A percentile compares a stretch with the other conserved stretches of the same genome.
phyloP scores from a whole-genome alignment of 1,139 yeast species.

The Hemisphaericaspora lyxosophila region DNA sequence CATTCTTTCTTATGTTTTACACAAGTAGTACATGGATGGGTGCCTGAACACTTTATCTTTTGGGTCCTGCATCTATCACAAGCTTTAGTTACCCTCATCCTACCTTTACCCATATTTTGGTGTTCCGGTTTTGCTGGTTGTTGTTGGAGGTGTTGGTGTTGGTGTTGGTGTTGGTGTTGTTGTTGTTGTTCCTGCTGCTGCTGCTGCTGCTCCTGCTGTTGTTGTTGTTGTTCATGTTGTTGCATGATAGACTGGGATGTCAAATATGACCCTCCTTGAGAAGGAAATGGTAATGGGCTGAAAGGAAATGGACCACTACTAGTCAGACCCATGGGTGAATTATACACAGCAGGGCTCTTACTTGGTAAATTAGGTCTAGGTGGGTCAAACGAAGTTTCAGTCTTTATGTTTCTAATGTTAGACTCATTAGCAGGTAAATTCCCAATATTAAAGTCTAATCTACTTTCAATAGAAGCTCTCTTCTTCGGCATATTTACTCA shows the following conservation, averaged over 20 bases:
- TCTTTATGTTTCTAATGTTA: neutral
- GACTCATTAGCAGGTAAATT: neutral
- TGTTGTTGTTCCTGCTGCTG: constrained; percentile 2
- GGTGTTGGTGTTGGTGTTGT: constrained; percentile 4
- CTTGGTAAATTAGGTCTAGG: constrained; percentile 1
- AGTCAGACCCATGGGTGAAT: neutral
- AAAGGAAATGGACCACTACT: neutral
- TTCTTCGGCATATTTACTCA: neutral
- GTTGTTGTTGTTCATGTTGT: constrained; percentile 2
- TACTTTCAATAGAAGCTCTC: neutral
- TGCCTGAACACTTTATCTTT: constrained; percentile 63
- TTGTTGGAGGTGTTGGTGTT: constrained; percentile 1
- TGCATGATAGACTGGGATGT: neutral
- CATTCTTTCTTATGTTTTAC: constrained; percentile 45
- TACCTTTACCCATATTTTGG: constrained; percentile 6
- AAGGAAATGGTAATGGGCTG: neutral
- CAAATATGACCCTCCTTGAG: neutral
- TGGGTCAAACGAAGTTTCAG: neutral
- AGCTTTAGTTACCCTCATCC: constrained; percentile 55
- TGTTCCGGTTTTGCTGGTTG: neutral
- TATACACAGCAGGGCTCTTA: neutral
- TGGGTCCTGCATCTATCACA: constrained; percentile 61
- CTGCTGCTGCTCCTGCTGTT: neutral
- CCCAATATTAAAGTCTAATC: neutral
- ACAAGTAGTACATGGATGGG: constrained; percentile 55